These are phyloP conservation scores for Diaporthe eres DNA, from an alignment of 2,329 filamentous ascomycete genomes.

Conservation along the genomic window DNA sequence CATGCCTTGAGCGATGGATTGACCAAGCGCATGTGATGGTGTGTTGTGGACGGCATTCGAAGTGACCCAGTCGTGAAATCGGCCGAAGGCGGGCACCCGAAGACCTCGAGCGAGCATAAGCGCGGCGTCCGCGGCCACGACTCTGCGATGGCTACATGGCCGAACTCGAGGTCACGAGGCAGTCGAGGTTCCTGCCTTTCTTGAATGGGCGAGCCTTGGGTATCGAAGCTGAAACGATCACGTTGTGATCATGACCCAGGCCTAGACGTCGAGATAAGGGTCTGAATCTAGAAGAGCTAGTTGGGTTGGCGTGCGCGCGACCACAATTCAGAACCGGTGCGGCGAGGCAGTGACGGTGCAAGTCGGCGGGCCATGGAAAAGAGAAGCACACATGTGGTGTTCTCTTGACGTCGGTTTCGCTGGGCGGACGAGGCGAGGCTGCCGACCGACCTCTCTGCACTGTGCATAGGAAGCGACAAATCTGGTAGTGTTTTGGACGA, in stretches of 20 bases:
- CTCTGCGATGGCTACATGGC: neutral
- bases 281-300: neutral
- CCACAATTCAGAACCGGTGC: neutral
- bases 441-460: neutral
- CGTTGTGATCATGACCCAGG: neutral
- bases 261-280: neutral
- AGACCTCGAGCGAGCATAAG: neutral
- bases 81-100: neutral
- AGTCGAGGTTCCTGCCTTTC: neutral
- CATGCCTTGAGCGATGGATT: neutral
- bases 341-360: neutral
- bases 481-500: slow-evolving; percentile 12
- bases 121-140: neutral
- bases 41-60: neutral
- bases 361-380: neutral
- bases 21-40: neutral
- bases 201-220: neutral
- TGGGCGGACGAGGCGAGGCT: neutral
- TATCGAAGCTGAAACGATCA: neutral
- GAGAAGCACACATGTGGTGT: neutral
- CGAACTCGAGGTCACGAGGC: neutral
- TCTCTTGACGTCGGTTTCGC: neutral
- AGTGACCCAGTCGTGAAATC: neutral
- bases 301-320: neutral
- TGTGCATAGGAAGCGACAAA: neutral